phyloP scores from a whole-genome alignment of 352 stramenopile genomes.

The Pythium aphanidermatum region DNA sequence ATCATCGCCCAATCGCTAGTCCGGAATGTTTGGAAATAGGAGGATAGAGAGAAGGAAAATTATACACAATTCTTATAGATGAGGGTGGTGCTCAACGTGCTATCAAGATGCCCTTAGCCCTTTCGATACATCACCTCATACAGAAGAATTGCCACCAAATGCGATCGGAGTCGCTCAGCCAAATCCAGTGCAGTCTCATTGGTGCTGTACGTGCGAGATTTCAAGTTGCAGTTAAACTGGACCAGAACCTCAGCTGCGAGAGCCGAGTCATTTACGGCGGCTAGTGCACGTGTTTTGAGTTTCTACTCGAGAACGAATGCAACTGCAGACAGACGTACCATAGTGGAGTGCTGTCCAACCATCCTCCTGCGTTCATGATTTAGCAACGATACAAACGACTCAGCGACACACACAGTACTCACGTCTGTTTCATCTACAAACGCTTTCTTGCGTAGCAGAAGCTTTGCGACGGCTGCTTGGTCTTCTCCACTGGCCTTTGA shows the following conservation, averaged over 20 bases:
- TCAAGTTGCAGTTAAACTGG: conserved; percentile 52
- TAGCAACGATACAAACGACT: not conserved
- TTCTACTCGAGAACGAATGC: not conserved
- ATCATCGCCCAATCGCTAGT: conserved; percentile 91
- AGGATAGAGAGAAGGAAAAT: not conserved
- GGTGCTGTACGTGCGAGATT: conserved; percentile 50
- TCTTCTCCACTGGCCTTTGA: conserved; percentile 65
- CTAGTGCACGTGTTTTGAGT: conserved; percentile 20
- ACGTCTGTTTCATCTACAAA: conserved; percentile 81
- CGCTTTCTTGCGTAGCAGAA: conserved; percentile 63
- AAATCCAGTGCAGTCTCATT: conserved; percentile 78
- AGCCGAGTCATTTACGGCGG: conserved; percentile 55
- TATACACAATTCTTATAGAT: not conserved
- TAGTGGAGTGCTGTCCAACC: conserved; percentile 77
- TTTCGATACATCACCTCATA: conserved; percentile 68
- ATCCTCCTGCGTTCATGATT: conserved; percentile 41
- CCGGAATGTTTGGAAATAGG: conserved; percentile 48
- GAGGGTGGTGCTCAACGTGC: not conserved
- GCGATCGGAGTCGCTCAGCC: conserved; percentile 61
- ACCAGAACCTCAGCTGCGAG: conserved; percentile 65
- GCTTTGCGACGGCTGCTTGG: conserved; percentile 41
- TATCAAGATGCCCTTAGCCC: no score
- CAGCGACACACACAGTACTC: conserved; percentile 5
- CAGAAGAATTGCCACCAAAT: conserved; percentile 68
- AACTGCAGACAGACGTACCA: conserved; percentile 20